Evolutionary conservation across 495 filamentous ascomycete genomes (phyloP).

Genomic region (Opeltia flavorubescens): DNA sequence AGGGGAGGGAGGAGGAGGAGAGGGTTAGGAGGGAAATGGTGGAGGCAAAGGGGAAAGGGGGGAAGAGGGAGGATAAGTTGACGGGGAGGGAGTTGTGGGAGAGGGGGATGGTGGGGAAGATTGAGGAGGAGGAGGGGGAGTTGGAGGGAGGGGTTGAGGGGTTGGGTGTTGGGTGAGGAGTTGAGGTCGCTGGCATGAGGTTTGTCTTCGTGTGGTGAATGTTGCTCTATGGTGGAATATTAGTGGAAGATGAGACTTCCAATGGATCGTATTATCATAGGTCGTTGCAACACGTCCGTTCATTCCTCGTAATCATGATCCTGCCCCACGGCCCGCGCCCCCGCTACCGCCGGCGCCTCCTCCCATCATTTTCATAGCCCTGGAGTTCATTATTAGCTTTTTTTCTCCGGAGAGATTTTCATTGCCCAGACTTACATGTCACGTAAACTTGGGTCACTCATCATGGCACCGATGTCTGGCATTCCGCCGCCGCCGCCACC

Average conservation of each 20-base stretch:
- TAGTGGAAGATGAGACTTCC: too few species aligned
- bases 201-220: background rate
- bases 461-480: slow-evolving; percentile 64
- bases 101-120: slow-evolving; percentile 59
- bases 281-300: too few species aligned
- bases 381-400: background rate
- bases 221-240: too few species aligned
- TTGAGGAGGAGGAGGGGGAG: slow-evolving; percentile 24
- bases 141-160: slow-evolving; percentile 6
- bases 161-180: background rate
- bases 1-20: slow-evolving; percentile 51
- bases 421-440: slow-evolving; percentile 60
- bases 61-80: slow-evolving; percentile 54
- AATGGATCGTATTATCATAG: too few species aligned
- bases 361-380: slow-evolving; percentile 7
- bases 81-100: slow-evolving; percentile 81
- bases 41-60: slow-evolving; percentile 62
- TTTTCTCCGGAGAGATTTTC: background rate
- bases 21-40: slow-evolving; percentile 54
- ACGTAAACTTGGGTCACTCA: slow-evolving; percentile 82
- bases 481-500: slow-evolving; percentile 52
- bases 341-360: background rate
- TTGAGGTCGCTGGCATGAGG: background rate
- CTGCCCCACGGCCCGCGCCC: background rate
- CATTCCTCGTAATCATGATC: background rate